These are phyloP conservation scores for Phenoliferia sp. DNA, from an alignment of 1,284 basidiomycete genomes.

Conservation along the genomic window DNA sequence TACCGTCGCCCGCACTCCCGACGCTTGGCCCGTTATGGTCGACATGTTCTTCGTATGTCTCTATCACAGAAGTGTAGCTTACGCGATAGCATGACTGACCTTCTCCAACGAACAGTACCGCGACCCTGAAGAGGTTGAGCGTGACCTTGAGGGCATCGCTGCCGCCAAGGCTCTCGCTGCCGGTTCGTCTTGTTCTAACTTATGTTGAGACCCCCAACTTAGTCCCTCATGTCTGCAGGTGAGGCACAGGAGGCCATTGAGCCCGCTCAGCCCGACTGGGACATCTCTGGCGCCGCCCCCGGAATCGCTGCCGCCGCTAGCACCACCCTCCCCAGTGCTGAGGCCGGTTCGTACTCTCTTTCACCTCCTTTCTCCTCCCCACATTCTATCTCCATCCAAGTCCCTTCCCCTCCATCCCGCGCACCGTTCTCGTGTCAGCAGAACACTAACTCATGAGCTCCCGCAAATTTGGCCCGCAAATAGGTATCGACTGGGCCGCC, in stretches of 20 bases:
- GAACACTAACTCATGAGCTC: conserved; percentile 10
- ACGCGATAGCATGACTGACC: neutral
- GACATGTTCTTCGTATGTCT: conserved; percentile 84
- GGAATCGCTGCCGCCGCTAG: conserved; percentile 44
- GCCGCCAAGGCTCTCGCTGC: conserved; percentile 52
- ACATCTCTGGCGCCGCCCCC: conserved; percentile 36
- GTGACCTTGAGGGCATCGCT: conserved; percentile 86
- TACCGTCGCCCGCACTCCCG: conserved; percentile 77
- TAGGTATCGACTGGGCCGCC: conserved; percentile 31
- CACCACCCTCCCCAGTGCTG: conserved; percentile 32
- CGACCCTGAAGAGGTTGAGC: conserved; percentile 98
- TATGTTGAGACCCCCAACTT: too few species aligned
- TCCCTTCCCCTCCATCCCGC: neutral
- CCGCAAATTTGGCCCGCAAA: conserved; percentile 31
- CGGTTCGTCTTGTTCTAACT: too few species aligned
- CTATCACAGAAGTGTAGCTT: neutral
- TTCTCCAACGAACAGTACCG: conserved; percentile 61
- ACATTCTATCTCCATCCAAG: neutral
- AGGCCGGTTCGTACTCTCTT: conserved; percentile 29
- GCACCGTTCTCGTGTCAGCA: neutral
- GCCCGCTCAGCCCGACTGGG: conserved; percentile 48
- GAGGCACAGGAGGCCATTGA: conserved; percentile 48
- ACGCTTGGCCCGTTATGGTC: conserved; percentile 96
- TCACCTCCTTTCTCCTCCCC: neutral
- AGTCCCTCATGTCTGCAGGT: too few species aligned